phyloP scores from a whole-genome alignment of 2,329 filamentous ascomycete species.

The Neoarthrinium moseri region DNA sequence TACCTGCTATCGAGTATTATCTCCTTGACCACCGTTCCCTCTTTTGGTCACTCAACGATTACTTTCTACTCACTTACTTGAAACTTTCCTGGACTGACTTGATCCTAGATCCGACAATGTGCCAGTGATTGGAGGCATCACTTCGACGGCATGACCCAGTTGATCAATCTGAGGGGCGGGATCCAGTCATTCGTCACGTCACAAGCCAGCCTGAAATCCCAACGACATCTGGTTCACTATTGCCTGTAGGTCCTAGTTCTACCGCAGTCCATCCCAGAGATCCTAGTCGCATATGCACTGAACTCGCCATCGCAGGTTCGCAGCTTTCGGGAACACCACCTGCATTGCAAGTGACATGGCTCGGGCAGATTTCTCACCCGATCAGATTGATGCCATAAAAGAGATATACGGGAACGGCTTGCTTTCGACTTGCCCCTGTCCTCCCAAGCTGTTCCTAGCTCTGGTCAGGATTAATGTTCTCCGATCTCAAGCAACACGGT shows the following conservation, averaged over 20 bases:
- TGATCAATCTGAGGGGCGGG: conserved; percentile 29
- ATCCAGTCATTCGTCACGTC: too few relatives aligned
- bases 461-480: conserved; percentile 29
- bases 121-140: conserved; percentile 29
- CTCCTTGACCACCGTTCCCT: too few relatives aligned
- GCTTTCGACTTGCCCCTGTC: conserved; percentile 22
- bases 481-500: conserved; percentile 17
- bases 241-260: conserved; percentile 27
- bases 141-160: conserved; percentile 23
- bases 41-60: too few relatives aligned
- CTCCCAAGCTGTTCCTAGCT: conserved; percentile 22
- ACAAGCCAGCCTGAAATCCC: too few relatives aligned
- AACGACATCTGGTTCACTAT: conserved; percentile 19
- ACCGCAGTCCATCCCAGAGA: too few relatives aligned
- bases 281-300: too few relatives aligned
- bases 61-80: too few relatives aligned
- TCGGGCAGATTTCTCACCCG: conserved; percentile 13
- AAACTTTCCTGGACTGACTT: too few relatives aligned
- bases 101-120: not conserved
- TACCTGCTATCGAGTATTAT: too few relatives aligned
- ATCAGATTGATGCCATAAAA: conserved; percentile 22
- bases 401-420: conserved; percentile 15
- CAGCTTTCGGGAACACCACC: conserved; percentile 30
- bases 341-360: conserved; percentile 26
- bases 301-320: conserved; percentile 20